These are phyloP conservation scores for Wickerhamiella parazyma DNA, from an alignment of 805 yeast species.

Conservation along the genomic window DNA sequence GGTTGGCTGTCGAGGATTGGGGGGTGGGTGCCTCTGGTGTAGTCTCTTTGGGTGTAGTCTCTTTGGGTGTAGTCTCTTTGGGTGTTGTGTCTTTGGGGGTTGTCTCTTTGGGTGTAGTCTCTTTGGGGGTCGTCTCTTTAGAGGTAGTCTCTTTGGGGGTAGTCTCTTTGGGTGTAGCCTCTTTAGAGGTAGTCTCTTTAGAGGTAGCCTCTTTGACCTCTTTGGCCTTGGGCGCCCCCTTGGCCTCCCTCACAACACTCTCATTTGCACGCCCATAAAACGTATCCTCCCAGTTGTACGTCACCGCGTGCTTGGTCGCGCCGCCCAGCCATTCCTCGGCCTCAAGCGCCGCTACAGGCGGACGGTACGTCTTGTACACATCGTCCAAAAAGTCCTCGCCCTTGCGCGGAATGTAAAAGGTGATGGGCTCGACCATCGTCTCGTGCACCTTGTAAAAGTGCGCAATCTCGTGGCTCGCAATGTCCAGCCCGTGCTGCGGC, in stretches of 20 bases:
- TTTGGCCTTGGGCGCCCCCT: conserved; percentile 10
- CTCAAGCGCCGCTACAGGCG: conserved; percentile 60
- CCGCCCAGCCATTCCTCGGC: conserved; percentile 75
- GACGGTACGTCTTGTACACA: conserved; percentile 83
- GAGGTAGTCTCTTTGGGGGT: conserved; percentile 19
- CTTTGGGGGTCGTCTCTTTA: conserved; percentile 11
- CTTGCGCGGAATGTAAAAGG: conserved; percentile 88
- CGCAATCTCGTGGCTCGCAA: conserved; percentile 73
- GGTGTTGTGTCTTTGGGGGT: too few relatives aligned
- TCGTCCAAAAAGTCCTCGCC: conserved; percentile 87
- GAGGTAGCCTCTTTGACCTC: conserved; percentile 14
- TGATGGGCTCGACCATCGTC: conserved; percentile 71
- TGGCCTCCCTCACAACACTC: too few relatives aligned
- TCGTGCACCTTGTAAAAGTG: conserved; percentile 77
- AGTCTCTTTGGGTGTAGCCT: conserved; percentile 9
- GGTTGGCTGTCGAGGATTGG: too few relatives aligned
- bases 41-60: too few relatives aligned
- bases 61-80: too few relatives aligned
- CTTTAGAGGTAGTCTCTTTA: conserved; percentile 15
- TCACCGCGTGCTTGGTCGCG: conserved; percentile 62
- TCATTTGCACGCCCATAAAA: conserved; percentile 50
- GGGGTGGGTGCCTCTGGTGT: too few relatives aligned
- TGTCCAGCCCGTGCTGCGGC: conserved; percentile 69
- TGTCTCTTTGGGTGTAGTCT: not conserved
- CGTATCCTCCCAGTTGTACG: conserved; percentile 59